These are phyloP conservation scores for Mesostigma viride DNA, from an alignment of 139 green algal genomes.

Conservation along the genomic window DNA sequence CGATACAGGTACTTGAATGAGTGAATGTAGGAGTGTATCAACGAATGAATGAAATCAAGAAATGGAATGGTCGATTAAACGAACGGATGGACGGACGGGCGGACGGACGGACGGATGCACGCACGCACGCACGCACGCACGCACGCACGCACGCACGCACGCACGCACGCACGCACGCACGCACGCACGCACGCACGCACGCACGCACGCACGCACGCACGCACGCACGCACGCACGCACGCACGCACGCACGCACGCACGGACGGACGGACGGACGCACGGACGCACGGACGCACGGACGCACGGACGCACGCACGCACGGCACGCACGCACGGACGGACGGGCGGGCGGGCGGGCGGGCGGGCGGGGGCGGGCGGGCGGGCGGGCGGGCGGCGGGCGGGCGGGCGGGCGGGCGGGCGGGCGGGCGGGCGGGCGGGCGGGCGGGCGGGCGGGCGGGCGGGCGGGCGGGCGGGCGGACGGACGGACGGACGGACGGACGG, in stretches of 20 bases:
- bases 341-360: too few species aligned
- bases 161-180: background rate
- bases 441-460: too few species aligned
- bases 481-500: too few species aligned
- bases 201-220: slow-evolving; percentile 3
- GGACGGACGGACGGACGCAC: background rate
- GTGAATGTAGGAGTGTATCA: too few species aligned
- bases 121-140: slow-evolving; percentile 6
- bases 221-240: background rate
- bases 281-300: background rate
- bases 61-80: background rate
- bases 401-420: too few species aligned
- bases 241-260: background rate
- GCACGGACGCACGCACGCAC: slow-evolving; percentile 2
- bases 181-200: background rate
- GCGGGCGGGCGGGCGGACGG: too few species aligned
- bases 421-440: too few species aligned
- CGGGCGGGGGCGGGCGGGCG: too few species aligned
- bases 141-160: slow-evolving; percentile 10
- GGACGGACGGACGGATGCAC: background rate
- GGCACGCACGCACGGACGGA: too few species aligned
- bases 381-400: too few species aligned
- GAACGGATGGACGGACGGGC: background rate
- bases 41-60: too few species aligned
- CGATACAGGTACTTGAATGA: too few species aligned